Conservation (phyloP, 768 basidiomycete species). For the Suillus subluteus region DNA sequence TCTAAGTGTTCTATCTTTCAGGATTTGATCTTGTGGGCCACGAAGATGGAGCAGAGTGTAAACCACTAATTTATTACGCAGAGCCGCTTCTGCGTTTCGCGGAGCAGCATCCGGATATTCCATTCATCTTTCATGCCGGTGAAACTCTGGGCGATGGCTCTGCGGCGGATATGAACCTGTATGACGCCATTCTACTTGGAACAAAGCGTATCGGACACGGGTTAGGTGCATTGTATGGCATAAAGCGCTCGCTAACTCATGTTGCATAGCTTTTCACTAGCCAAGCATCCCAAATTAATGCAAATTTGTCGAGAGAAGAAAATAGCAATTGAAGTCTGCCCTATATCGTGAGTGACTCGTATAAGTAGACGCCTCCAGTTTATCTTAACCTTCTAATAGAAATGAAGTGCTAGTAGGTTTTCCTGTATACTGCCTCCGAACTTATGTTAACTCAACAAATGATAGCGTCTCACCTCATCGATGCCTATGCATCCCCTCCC, state of each 20-base stretch:
- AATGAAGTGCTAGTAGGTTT: constrained; percentile 67
- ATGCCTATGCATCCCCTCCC: constrained; percentile 79
- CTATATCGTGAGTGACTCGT: constrained; percentile 44
- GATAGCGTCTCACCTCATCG: constrained; percentile 69
- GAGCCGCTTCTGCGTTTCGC: constrained; percentile 42
- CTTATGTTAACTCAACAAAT: neutral
- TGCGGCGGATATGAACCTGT: constrained; percentile 47
- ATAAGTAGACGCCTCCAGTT: neutral
- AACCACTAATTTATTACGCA: constrained; percentile 43
- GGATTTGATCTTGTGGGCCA: constrained; percentile 56
- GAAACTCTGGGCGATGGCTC: constrained; percentile 53
- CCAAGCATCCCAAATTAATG: constrained; percentile 52
- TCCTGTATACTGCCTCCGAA: neutral
- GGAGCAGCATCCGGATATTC: constrained; percentile 42
- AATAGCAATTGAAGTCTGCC: constrained; percentile 51
- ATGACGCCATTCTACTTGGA: constrained; percentile 52
- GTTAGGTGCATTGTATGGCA: constrained; percentile 27
- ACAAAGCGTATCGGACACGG: constrained; percentile 56
- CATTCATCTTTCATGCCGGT: constrained; percentile 53
- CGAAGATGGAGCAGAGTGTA: constrained; percentile 39
- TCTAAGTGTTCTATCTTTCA: constrained; percentile 12
- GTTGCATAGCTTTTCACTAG: constrained; percentile 42
- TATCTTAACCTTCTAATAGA: constrained; percentile 35
- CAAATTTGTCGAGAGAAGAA: constrained; percentile 42
- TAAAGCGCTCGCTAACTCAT: neutral